Evolutionary conservation across 2,329 filamentous ascomycete genomes (phyloP), one percentile per base, ranked within the genome.

Genomic region (Aspergillus ruber): DNA sequence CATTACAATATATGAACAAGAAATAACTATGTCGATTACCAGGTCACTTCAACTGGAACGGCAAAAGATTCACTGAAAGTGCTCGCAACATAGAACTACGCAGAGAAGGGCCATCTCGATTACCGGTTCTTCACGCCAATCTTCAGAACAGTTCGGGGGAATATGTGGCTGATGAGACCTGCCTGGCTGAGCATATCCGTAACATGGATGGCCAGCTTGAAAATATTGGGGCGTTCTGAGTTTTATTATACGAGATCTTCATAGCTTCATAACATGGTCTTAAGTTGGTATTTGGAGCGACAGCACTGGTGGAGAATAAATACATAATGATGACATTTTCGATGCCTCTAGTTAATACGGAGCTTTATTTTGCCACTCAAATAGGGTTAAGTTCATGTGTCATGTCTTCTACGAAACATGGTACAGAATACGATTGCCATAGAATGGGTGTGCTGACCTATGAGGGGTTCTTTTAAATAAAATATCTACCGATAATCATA

Each of bases 11-110:
- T 8, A 6, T 36, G 33, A 36, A 15, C 33, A n/a, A 15, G 1
- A 4, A 36, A 15, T 36, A 36, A 36, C 33, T 15, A 17, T 36
- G 13, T 36, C 4, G 1, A 15, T 8, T 12, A 15, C 33, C 49
- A 56, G 54, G 54, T 3, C 48, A 53, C 23, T 48, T 56, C 27
- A 21, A 43, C 33, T 56, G 52, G 54, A 48, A 48, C 9, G 52
- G 50, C 9, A 45, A 43, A 17, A 45, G 44, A 13, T 47, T 56
- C 33, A 56, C 50, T 8, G 39, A 48, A 36, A 50, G 45, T 25
- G 46, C 48, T 17, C 48, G 50, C 5, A 53, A 55, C 21, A 20
- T 53, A 5, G 36, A 25, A 10, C 4, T 55, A 12, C 7, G 41
- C 38, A 42, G 43, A n/a, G 52, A 56, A n/a, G 48, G 54, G 7